These are phyloP conservation scores for Carex pumila DNA, from an alignment of 176 grass and related monocot species.

Conservation along the genomic window DNA sequence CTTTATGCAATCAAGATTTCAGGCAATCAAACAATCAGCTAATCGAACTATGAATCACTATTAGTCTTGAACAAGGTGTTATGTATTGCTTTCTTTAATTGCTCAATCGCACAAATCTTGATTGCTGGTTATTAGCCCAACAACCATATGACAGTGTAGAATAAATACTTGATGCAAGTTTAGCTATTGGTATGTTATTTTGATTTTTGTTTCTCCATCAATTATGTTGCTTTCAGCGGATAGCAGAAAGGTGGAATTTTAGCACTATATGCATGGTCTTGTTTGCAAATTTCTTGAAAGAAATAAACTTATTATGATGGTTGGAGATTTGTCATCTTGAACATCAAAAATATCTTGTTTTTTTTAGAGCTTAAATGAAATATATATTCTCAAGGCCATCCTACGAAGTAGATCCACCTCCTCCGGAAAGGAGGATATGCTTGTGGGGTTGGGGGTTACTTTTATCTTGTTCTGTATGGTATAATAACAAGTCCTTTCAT, in stretches of 20 bases:
- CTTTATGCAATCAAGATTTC: too few relatives aligned
- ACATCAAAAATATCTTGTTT: too few relatives aligned
- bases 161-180: too few relatives aligned
- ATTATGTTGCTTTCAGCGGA: too few relatives aligned
- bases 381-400: too few relatives aligned
- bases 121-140: too few relatives aligned
- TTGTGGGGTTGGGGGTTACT: neutral
- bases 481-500: neutral
- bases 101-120: neutral
- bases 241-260: too few relatives aligned
- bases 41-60: neutral
- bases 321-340: neutral
- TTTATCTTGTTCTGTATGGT: conserved; percentile 12
- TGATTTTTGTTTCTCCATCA: too few relatives aligned
- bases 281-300: neutral
- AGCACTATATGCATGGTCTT: neutral
- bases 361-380: too few relatives aligned
- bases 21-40: neutral
- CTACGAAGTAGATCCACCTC: neutral
- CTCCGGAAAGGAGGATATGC: neutral
- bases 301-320: neutral
- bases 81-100: neutral
- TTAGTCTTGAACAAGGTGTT: neutral
- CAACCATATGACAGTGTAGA: too few relatives aligned
- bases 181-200: too few relatives aligned